These are phyloP conservation scores for Diaporthe capsici DNA, from an alignment of 2,329 filamentous ascomycete genomes.

Conservation along the genomic window DNA sequence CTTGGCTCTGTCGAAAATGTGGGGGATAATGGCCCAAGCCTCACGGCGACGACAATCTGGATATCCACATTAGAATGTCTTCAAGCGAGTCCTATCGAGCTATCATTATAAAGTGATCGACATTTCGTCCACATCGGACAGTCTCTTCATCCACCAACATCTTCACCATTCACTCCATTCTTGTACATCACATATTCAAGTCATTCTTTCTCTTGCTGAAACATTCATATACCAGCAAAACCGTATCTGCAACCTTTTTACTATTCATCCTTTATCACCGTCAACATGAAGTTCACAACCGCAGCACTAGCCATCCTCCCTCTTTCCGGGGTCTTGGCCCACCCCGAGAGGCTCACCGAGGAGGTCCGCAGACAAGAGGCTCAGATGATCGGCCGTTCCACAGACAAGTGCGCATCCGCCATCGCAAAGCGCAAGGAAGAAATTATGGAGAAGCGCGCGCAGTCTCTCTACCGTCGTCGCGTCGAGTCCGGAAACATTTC, in stretches of 20 bases:
- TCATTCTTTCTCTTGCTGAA: constrained; percentile 2
- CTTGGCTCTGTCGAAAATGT: neutral
- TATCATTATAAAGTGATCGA: neutral
- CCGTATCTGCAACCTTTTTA: neutral
- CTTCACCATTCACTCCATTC: neutral
- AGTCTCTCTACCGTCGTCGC: constrained; percentile 22
- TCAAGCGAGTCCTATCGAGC: neutral
- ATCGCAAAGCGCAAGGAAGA: constrained; percentile 22
- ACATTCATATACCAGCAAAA: neutral
- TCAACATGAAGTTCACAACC: constrained; percentile 17
- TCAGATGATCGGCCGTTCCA: constrained; percentile 15
- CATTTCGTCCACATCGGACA: neutral
- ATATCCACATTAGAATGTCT: neutral
- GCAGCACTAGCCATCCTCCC: constrained; percentile 9
- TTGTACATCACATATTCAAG: constrained; percentile 1
- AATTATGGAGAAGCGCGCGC: constrained; percentile 23
- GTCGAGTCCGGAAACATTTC: constrained; percentile 26
- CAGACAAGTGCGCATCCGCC: constrained; percentile 24
- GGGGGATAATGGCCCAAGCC: neutral
- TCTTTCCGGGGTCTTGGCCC: constrained; percentile 1
- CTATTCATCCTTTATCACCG: neutral
- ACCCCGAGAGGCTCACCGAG: neutral
- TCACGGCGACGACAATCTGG: neutral
- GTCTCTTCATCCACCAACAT: neutral
- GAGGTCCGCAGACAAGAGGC: constrained; percentile 24